A percentile compares a stretch with the other conserved stretches of the same genome.
phyloP scores from a whole-genome alignment of 2,329 filamentous ascomycete genomes.

The Colletotrichum cereale region DNA sequence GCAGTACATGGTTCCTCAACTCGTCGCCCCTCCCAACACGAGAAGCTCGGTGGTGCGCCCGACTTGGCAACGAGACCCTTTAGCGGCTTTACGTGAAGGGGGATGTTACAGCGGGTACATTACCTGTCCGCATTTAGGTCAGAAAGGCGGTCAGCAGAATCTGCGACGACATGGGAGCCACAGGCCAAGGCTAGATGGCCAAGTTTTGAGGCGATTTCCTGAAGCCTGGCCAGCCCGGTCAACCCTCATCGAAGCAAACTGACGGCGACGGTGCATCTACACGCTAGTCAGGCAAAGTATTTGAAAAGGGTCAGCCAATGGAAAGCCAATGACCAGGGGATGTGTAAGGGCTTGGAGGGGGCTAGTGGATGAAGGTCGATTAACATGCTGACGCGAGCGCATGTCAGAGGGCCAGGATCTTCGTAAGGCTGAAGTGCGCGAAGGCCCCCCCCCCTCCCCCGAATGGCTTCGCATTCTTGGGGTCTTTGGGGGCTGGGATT shows the following conservation, averaged over 20 bases:
- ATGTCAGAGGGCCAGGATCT: constrained; percentile 30
- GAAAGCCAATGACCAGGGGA: constrained; percentile 23
- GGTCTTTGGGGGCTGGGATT: constrained; percentile 8
- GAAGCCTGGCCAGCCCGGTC: constrained; percentile 10
- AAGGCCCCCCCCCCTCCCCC: too few relatives aligned
- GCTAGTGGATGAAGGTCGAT: constrained; percentile 36
- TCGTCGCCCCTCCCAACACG: background rate
- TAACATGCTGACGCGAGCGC: constrained; percentile 37
- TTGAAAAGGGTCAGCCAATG: constrained; percentile 33
- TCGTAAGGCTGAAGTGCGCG: constrained; percentile 41
- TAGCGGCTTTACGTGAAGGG: background rate
- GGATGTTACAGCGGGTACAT: background rate
- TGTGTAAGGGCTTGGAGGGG: background rate
- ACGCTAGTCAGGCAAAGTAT: constrained; percentile 15
- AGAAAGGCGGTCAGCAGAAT: constrained; percentile 11
- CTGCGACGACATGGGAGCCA: background rate
- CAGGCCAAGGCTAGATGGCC: background rate
- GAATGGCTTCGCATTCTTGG: constrained; percentile 22
- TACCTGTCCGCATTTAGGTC: background rate
- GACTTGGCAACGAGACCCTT: background rate
- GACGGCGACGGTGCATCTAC: constrained; percentile 15
- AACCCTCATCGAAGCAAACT: constrained; percentile 8
- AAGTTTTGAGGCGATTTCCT: constrained; percentile 12
- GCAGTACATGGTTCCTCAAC: background rate
- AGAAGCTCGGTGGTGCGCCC: background rate